A percentile compares a stretch with the other conserved stretches of the same genome.
Evolutionary conservation across 352 stramenopile genomes (phyloP).

Genomic region (Phytophthora tubulina): DNA sequence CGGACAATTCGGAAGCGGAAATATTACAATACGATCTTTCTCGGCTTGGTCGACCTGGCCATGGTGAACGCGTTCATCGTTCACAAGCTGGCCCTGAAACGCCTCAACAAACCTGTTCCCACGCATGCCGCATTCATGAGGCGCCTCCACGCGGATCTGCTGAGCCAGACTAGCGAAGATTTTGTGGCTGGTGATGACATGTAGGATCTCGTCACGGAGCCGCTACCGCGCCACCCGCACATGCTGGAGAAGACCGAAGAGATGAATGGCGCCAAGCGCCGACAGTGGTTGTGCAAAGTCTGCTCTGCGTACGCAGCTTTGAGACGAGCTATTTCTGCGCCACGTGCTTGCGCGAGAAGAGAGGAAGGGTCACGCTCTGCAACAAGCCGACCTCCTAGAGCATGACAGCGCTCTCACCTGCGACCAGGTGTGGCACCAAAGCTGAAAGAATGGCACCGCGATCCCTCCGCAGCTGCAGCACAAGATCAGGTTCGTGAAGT

Average conservation of each 20-base stretch:
- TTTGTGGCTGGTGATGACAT: neutral
- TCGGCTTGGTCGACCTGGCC: neutral
- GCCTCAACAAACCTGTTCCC: neutral
- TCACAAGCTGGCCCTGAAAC: neutral
- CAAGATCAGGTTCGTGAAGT: neutral
- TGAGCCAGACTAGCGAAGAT: neutral
- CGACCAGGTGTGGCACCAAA: neutral
- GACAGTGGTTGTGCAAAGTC: neutral
- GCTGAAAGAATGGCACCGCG: neutral
- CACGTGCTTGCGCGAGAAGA: neutral
- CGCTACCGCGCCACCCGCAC: neutral
- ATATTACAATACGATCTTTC: neutral
- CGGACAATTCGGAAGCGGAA: neutral
- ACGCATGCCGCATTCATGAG: neutral
- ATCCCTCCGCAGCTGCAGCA: neutral
- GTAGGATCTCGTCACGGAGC: neutral
- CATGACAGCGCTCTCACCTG: neutral
- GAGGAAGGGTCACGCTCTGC: neutral
- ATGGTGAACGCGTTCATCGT: neutral
- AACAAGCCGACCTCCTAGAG: neutral
- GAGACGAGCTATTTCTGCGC: constrained; percentile 8
- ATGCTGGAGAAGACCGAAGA: neutral
- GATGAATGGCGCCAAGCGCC: neutral
- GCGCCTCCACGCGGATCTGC: neutral
- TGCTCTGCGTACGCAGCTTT: neutral